Base-by-base conservation (phyloP, 1,139 yeast genomes). In the Pichia sp. region DNA sequence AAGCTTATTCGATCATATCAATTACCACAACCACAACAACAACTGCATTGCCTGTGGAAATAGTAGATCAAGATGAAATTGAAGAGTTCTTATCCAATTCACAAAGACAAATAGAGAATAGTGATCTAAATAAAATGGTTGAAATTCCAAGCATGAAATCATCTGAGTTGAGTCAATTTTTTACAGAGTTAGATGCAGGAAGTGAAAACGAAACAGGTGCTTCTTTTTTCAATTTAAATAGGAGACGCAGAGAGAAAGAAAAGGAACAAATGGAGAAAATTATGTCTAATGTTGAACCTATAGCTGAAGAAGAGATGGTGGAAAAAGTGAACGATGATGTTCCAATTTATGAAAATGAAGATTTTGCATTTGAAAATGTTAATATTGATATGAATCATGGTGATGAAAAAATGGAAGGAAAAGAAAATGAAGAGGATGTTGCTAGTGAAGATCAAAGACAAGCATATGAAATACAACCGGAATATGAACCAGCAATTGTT, bases 131-230 rank as follows among this genome's bases (percentile, higher is more conserved):
- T 20, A 42, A 33, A 32, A 28, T 39, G 29, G 40, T 41, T 10
- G 40, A 35, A 4, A 41, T 46, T 18, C 51, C 51, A 8, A 43
- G 40, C n/a, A 37, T 48, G 23, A 46, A 46, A 37, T 46, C 50
- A 3, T 44, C 49, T 13, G 50, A 45, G 16, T 34, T 48, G 11
- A 47, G 49, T 30, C 46, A 46, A 15, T 46, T 44, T 33, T 48
- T 48, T 20, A 43, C 50, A 2, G 51, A 48, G 22, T 13, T 48
- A 11, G 51, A 46, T 28, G 40, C 38, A 10, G 46, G 43, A 18
- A 31, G 37, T 26, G 42, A 38, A 11, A 26, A 26, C 22, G 43
- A 37, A 19, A 14, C 18, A 14, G 46, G 44, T 9, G 44, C 48
- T 10, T 42, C 48, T 5, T 45, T 49, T 35, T 53, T 51, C 42